These are phyloP conservation scores for Polytrichum formosum DNA, from an alignment of 225 moss, liverwort and hornwort genomes.

Conservation along the genomic window DNA sequence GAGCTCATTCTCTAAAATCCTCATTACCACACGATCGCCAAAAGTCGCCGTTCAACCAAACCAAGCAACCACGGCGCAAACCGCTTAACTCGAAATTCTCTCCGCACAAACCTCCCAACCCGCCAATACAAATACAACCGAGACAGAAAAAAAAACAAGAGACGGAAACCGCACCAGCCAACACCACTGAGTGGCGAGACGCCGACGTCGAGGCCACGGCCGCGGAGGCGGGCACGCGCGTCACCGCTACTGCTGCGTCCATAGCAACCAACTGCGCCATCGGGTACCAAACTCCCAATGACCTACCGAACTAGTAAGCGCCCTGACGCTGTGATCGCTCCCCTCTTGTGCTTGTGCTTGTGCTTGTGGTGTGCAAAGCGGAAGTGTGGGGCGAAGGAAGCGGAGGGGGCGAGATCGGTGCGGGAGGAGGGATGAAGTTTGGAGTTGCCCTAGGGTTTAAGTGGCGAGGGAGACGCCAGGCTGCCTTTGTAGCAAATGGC, in stretches of 20 bases:
- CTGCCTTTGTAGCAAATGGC: too few relatives aligned
- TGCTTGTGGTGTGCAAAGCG: too few relatives aligned
- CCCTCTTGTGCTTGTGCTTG: too few relatives aligned
- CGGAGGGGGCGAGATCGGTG: too few relatives aligned
- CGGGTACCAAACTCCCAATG: neutral
- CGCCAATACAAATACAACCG: neutral
- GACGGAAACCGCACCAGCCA: constrained; percentile 16
- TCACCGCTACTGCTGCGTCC: neutral
- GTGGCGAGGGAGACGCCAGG: too few relatives aligned
- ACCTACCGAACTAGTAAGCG: too few relatives aligned
- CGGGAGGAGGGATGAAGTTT: too few relatives aligned
- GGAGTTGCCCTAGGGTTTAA: too few relatives aligned
- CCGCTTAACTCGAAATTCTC: neutral
- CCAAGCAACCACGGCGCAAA: neutral
- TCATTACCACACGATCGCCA: neutral
- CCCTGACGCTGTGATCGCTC: too few relatives aligned
- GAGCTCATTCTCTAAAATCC: neutral
- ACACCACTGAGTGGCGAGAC: constrained; percentile 13
- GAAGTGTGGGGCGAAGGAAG: too few relatives aligned
- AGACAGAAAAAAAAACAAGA: neutral
- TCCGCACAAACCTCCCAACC: neutral
- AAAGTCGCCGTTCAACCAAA: neutral
- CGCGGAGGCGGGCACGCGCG: neutral
- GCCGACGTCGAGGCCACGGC: constrained; percentile 7
- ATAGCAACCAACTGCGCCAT: constrained; percentile 7